Percentiles rank a stretch among this genome's conserved stretches.
These are phyloP conservation scores for Trametes punicea DNA, from an alignment of 768 basidiomycete genomes.

Conservation along the genomic window DNA sequence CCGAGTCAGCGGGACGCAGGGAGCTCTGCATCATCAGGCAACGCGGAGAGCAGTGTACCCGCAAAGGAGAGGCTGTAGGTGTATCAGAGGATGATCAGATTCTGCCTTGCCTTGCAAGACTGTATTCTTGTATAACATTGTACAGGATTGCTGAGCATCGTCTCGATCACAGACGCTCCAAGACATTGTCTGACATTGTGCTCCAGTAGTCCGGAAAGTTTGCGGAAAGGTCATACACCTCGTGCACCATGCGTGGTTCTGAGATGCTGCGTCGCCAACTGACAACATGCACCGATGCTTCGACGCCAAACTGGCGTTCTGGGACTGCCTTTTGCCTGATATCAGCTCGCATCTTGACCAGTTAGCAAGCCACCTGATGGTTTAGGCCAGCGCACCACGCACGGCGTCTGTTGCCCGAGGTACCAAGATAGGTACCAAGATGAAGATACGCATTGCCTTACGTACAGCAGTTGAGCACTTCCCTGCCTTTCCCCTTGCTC, in stretches of 20 bases:
- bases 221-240: not conserved
- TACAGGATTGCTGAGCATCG: not conserved
- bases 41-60: not conserved
- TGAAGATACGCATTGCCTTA: not conserved
- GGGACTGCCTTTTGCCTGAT: not conserved
- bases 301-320: not conserved
- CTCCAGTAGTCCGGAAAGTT: not conserved
- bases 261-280: not conserved
- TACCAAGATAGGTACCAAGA: not conserved
- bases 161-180: not conserved
- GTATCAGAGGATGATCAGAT: not conserved
- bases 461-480: not conserved
- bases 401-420: not conserved
- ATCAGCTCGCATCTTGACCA: not conserved
- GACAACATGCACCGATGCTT: not conserved
- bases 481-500: not conserved
- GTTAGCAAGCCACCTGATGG: not conserved
- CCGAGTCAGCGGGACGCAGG: not conserved
- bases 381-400: not conserved
- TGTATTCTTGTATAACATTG: not conserved
- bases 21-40: not conserved
- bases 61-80: constrained; percentile 12
- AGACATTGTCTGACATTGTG: not conserved
- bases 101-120: not conserved
- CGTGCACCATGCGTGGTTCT: not conserved